phyloP scores from a whole-genome alignment of 2,329 filamentous ascomycete genomes.

The Ophioceras dolichostomum region DNA sequence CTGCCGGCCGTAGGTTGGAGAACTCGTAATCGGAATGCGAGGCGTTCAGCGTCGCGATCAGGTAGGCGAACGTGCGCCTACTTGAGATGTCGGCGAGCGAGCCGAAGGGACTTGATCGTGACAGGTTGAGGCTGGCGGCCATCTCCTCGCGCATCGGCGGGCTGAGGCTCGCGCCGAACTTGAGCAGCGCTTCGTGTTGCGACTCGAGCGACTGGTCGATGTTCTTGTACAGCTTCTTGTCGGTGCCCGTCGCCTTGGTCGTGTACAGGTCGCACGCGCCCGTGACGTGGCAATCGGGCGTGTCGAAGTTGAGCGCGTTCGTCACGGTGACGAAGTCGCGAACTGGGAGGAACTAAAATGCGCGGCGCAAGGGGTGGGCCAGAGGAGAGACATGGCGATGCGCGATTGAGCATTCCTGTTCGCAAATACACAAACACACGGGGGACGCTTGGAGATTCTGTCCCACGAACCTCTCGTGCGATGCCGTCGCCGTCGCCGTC shows the following conservation, averaged over 20 bases:
- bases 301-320: conserved; percentile 90
- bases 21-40: conserved; percentile 97
- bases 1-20: conserved; percentile 76
- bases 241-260: conserved; percentile 85
- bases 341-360: conserved; percentile 70
- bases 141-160: conserved; percentile 66
- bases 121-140: conserved; percentile 59
- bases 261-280: conserved; percentile 96
- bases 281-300: conserved; percentile 79
- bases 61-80: conserved; percentile 84
- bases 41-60: conserved; percentile 93
- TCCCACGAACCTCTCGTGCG: too few species aligned
- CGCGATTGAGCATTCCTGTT: too few species aligned
- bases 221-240: conserved; percentile 95
- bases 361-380: conserved; percentile 2
- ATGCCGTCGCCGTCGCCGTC: too few species aligned
- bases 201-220: conserved; percentile 87
- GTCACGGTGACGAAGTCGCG: conserved; percentile 86
- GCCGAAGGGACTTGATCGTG: conserved; percentile 83
- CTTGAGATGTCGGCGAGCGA: conserved; percentile 79
- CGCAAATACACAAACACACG: too few species aligned
- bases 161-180: conserved; percentile 76
- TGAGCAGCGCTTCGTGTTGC: conserved; percentile 79
- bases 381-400: too few species aligned
- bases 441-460: too few species aligned